Evolutionary conservation across 495 filamentous ascomycete species (phyloP).

Genomic region (Cladorrhinum samala): DNA sequence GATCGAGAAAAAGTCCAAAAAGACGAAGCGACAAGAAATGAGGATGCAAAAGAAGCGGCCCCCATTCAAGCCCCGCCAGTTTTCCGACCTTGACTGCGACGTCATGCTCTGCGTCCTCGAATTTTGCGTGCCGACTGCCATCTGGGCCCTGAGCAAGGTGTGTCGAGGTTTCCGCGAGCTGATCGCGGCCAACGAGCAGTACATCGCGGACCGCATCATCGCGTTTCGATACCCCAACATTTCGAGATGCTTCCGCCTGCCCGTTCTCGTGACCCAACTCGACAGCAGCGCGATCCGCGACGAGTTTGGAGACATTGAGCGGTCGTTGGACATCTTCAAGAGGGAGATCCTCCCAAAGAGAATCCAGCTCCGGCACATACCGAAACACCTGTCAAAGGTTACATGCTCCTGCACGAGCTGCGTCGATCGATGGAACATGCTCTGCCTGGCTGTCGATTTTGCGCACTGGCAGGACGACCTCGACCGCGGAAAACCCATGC

Average conservation of each 20-base stretch:
- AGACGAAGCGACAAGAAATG: conserved; percentile 41
- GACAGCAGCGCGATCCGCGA: too few species aligned
- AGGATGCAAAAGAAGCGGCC: conserved; percentile 34
- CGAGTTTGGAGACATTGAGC: too few species aligned
- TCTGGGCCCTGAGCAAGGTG: background rate
- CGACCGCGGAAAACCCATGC: conserved; percentile 45
- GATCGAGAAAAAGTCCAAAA: too few species aligned
- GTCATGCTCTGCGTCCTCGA: background rate
- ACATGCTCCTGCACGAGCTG: conserved; percentile 51
- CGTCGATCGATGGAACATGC: conserved; percentile 45
- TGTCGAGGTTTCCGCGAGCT: too few species aligned
- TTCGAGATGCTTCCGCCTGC: too few species aligned
- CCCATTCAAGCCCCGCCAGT: background rate
- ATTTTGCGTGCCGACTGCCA: background rate
- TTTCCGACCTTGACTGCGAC: background rate
- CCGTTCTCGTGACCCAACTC: too few species aligned
- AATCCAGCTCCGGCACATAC: conserved; percentile 45
- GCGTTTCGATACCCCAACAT: too few species aligned
- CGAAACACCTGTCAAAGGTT: conserved; percentile 28
- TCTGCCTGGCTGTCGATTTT: conserved; percentile 48
- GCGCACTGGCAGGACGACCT: conserved; percentile 48
- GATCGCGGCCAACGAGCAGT: too few species aligned
- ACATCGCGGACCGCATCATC: too few species aligned
- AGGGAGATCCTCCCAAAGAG: conserved; percentile 39
- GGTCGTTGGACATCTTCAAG: conserved; percentile 21